Conservation (phyloP, 805 yeast species). For the Nakazawaea anatomiae region DNA sequence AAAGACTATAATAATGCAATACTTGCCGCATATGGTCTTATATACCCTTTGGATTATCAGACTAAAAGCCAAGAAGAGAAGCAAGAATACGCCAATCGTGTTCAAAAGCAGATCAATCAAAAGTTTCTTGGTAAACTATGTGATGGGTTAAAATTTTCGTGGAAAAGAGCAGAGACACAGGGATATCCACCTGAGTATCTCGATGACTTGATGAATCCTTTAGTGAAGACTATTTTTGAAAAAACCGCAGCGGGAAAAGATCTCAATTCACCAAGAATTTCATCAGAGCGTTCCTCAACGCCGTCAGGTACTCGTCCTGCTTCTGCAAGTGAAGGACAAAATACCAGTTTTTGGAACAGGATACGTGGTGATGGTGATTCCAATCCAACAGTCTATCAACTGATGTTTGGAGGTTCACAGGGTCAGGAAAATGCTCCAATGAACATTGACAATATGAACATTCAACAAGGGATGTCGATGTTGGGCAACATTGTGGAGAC, state of each 20-base stretch:
- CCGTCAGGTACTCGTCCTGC: too few species aligned
- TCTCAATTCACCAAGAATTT: neutral
- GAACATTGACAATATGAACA: neutral
- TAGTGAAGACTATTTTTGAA: neutral
- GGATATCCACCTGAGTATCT: slow-evolving; percentile 24
- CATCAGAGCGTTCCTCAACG: too few species aligned
- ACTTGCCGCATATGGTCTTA: slow-evolving; percentile 5
- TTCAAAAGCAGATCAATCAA: slow-evolving; percentile 18
- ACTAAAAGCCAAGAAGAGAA: neutral
- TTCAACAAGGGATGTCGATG: neutral
- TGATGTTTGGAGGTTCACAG: neutral
- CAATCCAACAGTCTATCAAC: neutral
- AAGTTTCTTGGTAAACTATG: slow-evolving; percentile 15
- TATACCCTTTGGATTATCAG: neutral
- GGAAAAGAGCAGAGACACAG: slow-evolving; percentile 24
- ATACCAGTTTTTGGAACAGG: too few species aligned
- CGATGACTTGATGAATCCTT: slow-evolving; percentile 16
- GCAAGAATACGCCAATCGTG: slow-evolving; percentile 12
- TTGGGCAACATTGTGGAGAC: neutral
- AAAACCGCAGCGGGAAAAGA: neutral
- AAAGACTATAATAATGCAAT: slow-evolving; percentile 31
- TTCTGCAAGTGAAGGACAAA: too few species aligned
- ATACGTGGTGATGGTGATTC: neutral
- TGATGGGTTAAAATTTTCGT: slow-evolving; percentile 22
- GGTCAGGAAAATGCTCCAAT: neutral